Percentiles rank a stretch among this genome's conserved stretches.
These are phyloP conservation scores for Alternaria arborescens DNA, from an alignment of 2,329 filamentous ascomycete genomes.

Conservation along the genomic window DNA sequence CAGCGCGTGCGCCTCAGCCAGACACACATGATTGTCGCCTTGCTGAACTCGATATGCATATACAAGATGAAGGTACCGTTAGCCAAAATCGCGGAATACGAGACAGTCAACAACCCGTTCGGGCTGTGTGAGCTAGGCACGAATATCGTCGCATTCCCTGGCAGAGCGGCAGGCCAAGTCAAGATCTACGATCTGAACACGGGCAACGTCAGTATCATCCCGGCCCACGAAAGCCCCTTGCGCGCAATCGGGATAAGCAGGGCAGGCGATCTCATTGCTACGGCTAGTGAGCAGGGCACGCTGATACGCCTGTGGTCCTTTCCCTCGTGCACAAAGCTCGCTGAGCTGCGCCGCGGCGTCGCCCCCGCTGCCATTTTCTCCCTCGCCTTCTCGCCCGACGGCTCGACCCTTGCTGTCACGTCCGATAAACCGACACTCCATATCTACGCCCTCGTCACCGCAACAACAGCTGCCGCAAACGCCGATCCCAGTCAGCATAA, in stretches of 20 bases:
- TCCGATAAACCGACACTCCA: conserved; percentile 97
- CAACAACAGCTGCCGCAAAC: conserved; percentile 10
- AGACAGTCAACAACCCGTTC: conserved; percentile 84
- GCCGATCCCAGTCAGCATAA: conserved; percentile 58
- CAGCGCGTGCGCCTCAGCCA: conserved; percentile 80
- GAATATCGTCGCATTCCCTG: conserved; percentile 81
- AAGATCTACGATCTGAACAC: conserved; percentile 82
- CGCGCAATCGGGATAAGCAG: conserved; percentile 80
- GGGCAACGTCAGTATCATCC: conserved; percentile 89
- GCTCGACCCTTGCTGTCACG: conserved; percentile 83
- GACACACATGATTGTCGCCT: conserved; percentile 78
- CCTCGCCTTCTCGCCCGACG: conserved; percentile 84
- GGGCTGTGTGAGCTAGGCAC: conserved; percentile 82
- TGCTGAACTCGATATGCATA: conserved; percentile 82
- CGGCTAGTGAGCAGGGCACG: conserved; percentile 92
- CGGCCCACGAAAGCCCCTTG: conserved; percentile 82
- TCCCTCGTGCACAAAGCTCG: conserved; percentile 78
- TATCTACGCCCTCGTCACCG: conserved; percentile 80
- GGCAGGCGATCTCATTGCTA: conserved; percentile 83
- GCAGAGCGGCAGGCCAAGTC: conserved; percentile 86
- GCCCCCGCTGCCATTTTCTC: conserved; percentile 89
- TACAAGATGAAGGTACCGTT: conserved; percentile 81
- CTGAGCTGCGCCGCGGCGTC: conserved; percentile 86
- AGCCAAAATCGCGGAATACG: conserved; percentile 75
- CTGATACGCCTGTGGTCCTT: conserved; percentile 87